Evolutionary conservation across 441 rosid genomes (phyloP).

Genomic region (Geranium incanum): DNA sequence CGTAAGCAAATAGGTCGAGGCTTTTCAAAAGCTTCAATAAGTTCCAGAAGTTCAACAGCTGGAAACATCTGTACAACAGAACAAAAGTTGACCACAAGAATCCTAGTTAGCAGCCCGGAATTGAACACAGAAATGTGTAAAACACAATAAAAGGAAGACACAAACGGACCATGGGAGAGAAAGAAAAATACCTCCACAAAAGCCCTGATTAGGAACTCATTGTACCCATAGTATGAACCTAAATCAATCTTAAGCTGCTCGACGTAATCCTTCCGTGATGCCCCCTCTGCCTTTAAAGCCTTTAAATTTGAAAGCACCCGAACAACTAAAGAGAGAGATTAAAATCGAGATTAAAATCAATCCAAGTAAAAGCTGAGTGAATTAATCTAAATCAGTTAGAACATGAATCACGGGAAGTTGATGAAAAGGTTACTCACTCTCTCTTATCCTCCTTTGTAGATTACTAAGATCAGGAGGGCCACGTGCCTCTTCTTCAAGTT

Average conservation of each 20-base stretch:
- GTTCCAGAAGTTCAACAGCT: constrained; percentile 79
- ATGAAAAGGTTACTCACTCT: constrained; percentile 41
- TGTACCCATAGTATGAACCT: constrained; percentile 77
- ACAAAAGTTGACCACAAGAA: constrained; percentile 6
- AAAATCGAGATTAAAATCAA: constrained; percentile 8
- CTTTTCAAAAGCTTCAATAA: constrained; percentile 84
- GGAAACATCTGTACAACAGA: constrained; percentile 72
- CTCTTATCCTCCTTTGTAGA: constrained; percentile 70
- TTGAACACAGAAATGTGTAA: neutral
- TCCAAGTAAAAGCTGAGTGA: neutral
- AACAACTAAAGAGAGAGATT: constrained; percentile 41
- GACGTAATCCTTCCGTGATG: constrained; percentile 53
- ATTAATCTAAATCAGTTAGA: neutral
- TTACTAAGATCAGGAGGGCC: constrained; percentile 61
- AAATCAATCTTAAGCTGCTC: constrained; percentile 70
- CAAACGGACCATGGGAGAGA: neutral
- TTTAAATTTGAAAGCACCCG: constrained; percentile 75
- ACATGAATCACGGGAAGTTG: neutral
- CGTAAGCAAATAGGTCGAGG: constrained; percentile 82
- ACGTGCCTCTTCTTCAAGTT: constrained; percentile 67
- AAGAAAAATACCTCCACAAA: constrained; percentile 59
- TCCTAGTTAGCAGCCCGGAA: neutral
- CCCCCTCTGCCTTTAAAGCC: constrained; percentile 59
- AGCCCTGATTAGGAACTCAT: constrained; percentile 72
- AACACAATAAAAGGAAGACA: neutral